Evolutionary conservation across 2,329 filamentous ascomycete genomes (phyloP).

Genomic region (Diplodia mutila): DNA sequence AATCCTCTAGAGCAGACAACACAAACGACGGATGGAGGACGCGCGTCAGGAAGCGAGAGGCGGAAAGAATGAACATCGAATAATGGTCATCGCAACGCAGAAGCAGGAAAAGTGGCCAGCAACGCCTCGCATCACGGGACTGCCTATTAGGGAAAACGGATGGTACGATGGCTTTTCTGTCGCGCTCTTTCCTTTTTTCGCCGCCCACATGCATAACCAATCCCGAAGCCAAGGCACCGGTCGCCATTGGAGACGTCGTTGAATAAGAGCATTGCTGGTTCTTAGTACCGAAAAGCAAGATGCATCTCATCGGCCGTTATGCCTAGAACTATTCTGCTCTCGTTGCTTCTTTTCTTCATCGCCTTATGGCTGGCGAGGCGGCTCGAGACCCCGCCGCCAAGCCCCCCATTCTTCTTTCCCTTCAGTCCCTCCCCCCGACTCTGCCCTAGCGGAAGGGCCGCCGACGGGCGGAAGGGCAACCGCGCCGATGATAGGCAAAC

Average conservation of each 20-base stretch:
- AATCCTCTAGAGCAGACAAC: neutral
- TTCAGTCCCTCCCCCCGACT: too few species aligned
- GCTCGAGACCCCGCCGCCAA: neutral
- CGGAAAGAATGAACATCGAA: neutral
- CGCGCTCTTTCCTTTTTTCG: neutral
- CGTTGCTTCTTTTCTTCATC: neutral
- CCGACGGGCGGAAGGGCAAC: neutral
- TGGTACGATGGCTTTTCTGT: neutral
- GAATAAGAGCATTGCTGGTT: neutral
- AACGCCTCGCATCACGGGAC: neutral
- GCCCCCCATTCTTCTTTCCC: neutral
- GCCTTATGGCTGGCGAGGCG: neutral
- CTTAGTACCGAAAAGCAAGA: neutral
- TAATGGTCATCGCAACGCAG: neutral
- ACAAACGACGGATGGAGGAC: neutral
- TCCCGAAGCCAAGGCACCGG: slow-evolving; percentile 5
- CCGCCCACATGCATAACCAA: neutral
- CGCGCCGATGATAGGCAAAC: neutral
- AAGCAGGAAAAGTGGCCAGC: neutral
- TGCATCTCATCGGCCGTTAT: neutral
- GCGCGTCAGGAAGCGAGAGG: slow-evolving; percentile 1
- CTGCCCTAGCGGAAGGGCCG: neutral
- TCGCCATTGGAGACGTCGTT: neutral
- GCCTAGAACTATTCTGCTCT: neutral
- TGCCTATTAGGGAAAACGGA: neutral